A percentile compares a stretch with the other conserved stretches of the same genome.
phyloP scores from a whole-genome alignment of 768 basidiomycete species.

The Mycena vulgaris region DNA sequence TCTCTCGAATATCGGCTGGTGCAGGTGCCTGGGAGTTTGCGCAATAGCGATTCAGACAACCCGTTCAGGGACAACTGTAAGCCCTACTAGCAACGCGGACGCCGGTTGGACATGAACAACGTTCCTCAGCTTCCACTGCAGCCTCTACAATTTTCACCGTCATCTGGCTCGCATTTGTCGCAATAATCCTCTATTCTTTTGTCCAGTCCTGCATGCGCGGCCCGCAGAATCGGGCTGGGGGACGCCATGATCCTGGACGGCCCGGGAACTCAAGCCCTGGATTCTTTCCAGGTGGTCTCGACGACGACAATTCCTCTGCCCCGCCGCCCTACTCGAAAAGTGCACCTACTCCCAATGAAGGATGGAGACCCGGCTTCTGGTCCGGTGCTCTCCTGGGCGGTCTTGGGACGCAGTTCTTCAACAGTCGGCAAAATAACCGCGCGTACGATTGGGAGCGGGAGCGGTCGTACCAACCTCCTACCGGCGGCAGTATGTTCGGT shows the following conservation, averaged over 20 bases:
- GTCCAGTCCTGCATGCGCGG: conserved; percentile 67
- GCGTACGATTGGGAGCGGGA: conserved; percentile 75
- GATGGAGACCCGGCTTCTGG: conserved; percentile 82
- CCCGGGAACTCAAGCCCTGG: conserved; percentile 55
- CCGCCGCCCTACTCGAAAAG: conserved; percentile 74
- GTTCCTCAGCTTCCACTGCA: conserved; percentile 61
- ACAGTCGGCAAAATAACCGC: conserved; percentile 47
- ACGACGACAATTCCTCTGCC: conserved; percentile 58
- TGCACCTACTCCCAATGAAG: conserved; percentile 39
- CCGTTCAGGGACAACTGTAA: conserved; percentile 36
- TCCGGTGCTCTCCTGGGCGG: conserved; percentile 85
- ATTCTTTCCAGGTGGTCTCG: conserved; percentile 68
- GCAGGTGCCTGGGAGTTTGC: conserved; percentile 69
- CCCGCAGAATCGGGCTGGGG: conserved; percentile 47
- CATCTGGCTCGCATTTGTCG: conserved; percentile 69
- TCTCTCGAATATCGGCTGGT: conserved; percentile 88
- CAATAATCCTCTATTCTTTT: conserved; percentile 70
- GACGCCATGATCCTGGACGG: conserved; percentile 47
- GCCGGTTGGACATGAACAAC: not conserved
- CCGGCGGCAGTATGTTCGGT: conserved; percentile 46
- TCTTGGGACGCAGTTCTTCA: conserved; percentile 72
- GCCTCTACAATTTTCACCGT: conserved; percentile 67
- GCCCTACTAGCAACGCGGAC: not conserved
- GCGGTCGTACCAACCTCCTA: conserved; percentile 42
- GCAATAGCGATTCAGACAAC: conserved; percentile 51